These are phyloP conservation scores for Spencermartinsiella europaea DNA, from an alignment of 805 yeast species.

Conservation along the genomic window DNA sequence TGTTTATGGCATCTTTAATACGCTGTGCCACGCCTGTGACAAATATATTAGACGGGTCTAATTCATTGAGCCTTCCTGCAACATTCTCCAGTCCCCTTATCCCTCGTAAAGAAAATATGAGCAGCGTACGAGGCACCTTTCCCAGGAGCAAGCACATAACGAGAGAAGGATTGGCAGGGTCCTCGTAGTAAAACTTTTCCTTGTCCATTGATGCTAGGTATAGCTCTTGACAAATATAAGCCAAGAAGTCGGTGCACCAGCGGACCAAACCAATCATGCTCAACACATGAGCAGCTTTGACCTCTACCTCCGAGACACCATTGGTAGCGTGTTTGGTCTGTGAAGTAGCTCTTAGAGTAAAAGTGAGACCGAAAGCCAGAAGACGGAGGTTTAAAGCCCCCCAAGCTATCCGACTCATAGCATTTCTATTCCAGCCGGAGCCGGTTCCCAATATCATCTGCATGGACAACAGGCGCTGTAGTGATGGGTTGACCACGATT, in stretches of 20 bases:
- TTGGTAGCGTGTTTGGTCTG: constrained; percentile 41
- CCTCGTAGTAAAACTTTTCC: constrained; percentile 1
- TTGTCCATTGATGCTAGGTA: constrained; percentile 22
- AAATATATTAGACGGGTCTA: constrained; percentile 14
- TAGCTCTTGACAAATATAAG: constrained; percentile 66
- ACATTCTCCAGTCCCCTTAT: constrained; percentile 34
- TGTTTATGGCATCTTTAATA: constrained; percentile 24
- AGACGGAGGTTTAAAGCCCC: constrained; percentile 62
- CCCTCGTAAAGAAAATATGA: constrained; percentile 35
- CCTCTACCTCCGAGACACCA: constrained; percentile 29
- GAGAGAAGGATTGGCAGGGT: constrained; percentile 20
- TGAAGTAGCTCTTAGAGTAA: constrained; percentile 42
- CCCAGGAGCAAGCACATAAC: constrained; percentile 32
- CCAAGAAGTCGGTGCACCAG: constrained; percentile 80
- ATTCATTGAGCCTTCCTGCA: constrained; percentile 18
- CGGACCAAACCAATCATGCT: constrained; percentile 64
- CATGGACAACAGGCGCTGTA: constrained; percentile 65
- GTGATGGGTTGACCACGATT: constrained; percentile 67
- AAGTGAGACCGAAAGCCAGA: constrained; percentile 66
- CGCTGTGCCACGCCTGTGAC: constrained; percentile 25
- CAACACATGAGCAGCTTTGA: constrained; percentile 26
- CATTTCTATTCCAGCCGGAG: constrained; percentile 41
- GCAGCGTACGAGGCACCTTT: constrained; percentile 32
- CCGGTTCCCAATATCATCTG: constrained; percentile 60
- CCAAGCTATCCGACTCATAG: constrained; percentile 51